Base-by-base conservation (phyloP, 805 yeast species). In the Zygosaccharomyces bisporus region DNA sequence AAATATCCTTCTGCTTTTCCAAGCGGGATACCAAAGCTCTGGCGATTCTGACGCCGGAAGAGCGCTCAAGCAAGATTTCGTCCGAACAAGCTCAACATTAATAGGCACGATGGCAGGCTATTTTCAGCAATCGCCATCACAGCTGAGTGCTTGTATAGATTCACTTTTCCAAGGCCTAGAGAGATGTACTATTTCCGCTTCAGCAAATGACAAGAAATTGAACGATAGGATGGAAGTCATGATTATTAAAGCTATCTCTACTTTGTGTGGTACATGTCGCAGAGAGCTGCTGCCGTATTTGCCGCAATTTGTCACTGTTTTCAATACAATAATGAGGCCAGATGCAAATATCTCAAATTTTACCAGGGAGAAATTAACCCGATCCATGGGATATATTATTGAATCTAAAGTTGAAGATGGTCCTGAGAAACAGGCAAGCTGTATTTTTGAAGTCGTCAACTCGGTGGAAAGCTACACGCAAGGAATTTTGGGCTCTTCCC, bases 331-430 rank as follows among this genome's bases (percentile, higher is more conserved):
- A 43, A 29, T 62, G 37, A 50, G 50, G 25, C 55, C 57, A 21
- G 58, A 47, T 8, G 50, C 61, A 13, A 52, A 51, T 20, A 56
- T 64, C 4, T 63, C 67, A 3, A 48, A 45, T 24, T 56, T 58
- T 36, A 58, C 69, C 2, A 62, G 56, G 50, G 81, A 80, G 54
- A 69, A 86, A 46, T 69, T 85, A 61, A 70, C 77, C 30, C 76
- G 79, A 48, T 74, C 90, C 0, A 76, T 79, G 55, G 74, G 83
- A 4, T 80, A 81, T 13, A 77, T 85, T 35, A 69, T 81, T 21
- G 83, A 80, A 55, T 70, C 79, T 18, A 61, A 75, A 20, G 68
- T 55, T 10, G 38, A 43, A 3, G 44, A 70, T 20, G 70, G 76
- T 36, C 81, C 85, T 0, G 57, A 53, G 6, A 49, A 57, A 0